Conservation (phyloP, 306 rosid species). For the Prosopis cineraria region DNA sequence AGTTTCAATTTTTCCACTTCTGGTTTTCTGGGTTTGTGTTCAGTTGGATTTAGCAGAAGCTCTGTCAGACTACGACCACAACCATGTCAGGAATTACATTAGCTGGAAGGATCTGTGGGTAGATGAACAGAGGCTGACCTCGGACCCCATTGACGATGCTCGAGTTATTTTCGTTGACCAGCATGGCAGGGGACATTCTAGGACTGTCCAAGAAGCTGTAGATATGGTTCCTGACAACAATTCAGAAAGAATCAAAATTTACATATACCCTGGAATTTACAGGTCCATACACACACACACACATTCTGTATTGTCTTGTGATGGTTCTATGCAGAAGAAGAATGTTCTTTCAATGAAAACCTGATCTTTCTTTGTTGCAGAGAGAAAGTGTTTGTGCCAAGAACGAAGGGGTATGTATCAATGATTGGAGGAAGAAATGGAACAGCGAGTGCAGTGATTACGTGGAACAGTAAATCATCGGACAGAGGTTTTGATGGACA, state of each 20-base stretch:
- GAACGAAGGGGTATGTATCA: conserved; percentile 74
- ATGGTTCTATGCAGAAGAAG: not conserved
- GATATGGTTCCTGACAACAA: conserved; percentile 57
- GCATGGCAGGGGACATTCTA: conserved; percentile 62
- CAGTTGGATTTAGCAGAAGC: conserved; percentile 35
- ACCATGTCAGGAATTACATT: conserved; percentile 27
- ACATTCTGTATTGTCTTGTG: not conserved
- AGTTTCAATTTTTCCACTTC: conserved; percentile 24
- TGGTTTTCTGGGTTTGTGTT: conserved; percentile 31
- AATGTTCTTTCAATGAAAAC: not conserved
- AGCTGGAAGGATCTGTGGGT: conserved; percentile 60
- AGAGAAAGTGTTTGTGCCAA: conserved; percentile 76
- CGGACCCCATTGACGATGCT: not conserved
- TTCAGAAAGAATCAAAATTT: conserved; percentile 51
- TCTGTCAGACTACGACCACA: not conserved
- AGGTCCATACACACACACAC: conserved; percentile 39
- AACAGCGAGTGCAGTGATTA: conserved; percentile 48
- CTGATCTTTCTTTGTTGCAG: conserved; percentile 43
- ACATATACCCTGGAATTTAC: conserved; percentile 69
- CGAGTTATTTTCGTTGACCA: conserved; percentile 54
- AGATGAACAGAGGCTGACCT: conserved; percentile 21
- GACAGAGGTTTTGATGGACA: conserved; percentile 60
- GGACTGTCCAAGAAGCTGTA: conserved; percentile 68
- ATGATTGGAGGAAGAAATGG: conserved; percentile 63
- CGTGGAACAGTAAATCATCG: conserved; percentile 86